Evolutionary conservation across 2,329 filamentous ascomycete species (phyloP).

Genomic region (Podosphaera fusca): DNA sequence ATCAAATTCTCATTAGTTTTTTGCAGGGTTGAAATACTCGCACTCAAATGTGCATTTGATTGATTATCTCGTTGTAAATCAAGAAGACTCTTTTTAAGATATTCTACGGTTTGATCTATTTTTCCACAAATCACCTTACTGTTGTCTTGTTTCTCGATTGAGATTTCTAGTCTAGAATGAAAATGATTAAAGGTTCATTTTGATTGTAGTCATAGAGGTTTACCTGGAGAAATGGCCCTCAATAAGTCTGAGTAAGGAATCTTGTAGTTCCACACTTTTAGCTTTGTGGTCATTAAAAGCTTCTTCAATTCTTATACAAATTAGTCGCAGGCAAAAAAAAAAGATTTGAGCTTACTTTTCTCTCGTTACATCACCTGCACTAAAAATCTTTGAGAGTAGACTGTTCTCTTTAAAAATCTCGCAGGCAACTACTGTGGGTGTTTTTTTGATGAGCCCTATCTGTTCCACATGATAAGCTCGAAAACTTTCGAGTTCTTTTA

Average conservation of each 20-base stretch:
- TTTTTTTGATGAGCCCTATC: constrained; percentile 7
- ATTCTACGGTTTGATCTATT: constrained; percentile 5
- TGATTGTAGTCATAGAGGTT: background rate
- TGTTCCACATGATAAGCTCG: constrained; percentile 6
- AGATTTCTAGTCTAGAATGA: constrained; percentile 6
- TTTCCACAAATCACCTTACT: constrained; percentile 3
- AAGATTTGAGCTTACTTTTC: background rate
- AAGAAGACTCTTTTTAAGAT: constrained; percentile 7
- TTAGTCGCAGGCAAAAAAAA: constrained; percentile 2
- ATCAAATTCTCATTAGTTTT: constrained; percentile 6
- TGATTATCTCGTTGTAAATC: constrained; percentile 7
- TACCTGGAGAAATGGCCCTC: constrained; percentile 11
- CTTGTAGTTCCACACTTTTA: constrained; percentile 4
- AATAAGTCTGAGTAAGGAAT: constrained; percentile 7
- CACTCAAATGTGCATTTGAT: constrained; percentile 4
- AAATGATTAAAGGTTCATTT: constrained; percentile 1
- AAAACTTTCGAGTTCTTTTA: constrained; percentile 7
- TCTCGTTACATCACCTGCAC: constrained; percentile 2
- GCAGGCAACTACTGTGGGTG: constrained; percentile 4
- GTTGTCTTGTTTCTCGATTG: constrained; percentile 3
- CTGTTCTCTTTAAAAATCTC: constrained; percentile 9
- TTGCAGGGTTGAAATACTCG: constrained; percentile 8
- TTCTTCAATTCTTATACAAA: constrained; percentile 8
- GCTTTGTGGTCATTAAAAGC: constrained; percentile 5
- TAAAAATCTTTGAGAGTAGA: constrained; percentile 6